These are phyloP conservation scores for Logfia minima DNA, from an alignment of 129 eudicot species.

Conservation along the genomic window DNA sequence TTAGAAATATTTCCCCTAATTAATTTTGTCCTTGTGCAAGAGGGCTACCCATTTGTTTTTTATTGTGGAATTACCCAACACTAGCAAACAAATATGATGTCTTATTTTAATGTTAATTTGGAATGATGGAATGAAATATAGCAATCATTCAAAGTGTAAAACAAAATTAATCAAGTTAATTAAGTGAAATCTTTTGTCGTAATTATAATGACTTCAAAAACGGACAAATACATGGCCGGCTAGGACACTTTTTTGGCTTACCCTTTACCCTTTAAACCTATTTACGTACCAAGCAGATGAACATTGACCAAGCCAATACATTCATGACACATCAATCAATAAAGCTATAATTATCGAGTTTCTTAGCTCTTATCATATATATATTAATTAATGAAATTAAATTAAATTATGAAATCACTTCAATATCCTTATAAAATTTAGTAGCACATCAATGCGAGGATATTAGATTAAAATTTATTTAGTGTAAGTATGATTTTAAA, in stretches of 20 bases:
- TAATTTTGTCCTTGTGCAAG: conserved; percentile 33
- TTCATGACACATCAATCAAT: neutral
- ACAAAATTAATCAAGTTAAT: conserved; percentile 28
- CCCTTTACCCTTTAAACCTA: conserved; percentile 40
- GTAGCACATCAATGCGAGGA: too few species aligned
- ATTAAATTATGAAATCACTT: too few species aligned
- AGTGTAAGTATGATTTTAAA: too few species aligned
- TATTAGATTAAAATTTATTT: too few species aligned
- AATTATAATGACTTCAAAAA: conserved; percentile 31
- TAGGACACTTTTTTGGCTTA: conserved; percentile 62
- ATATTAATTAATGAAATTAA: too few species aligned
- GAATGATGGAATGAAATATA: conserved; percentile 45
- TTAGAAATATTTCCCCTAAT: neutral
- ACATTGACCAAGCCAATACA: neutral
- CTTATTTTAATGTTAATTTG: conserved; percentile 4
- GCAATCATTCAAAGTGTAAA: conserved; percentile 44
- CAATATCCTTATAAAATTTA: too few species aligned
- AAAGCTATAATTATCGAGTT: too few species aligned
- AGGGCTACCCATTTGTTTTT: conserved; percentile 52
- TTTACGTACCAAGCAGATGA: neutral
- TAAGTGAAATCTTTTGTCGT: conserved; percentile 33
- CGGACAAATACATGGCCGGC: conserved; percentile 69
- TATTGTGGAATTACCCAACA: conserved; percentile 39
- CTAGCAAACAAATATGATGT: conserved; percentile 34
- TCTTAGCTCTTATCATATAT: too few species aligned